These are phyloP conservation scores for Boletus eberwhitei DNA, from an alignment of 768 basidiomycete species.

Conservation along the genomic window DNA sequence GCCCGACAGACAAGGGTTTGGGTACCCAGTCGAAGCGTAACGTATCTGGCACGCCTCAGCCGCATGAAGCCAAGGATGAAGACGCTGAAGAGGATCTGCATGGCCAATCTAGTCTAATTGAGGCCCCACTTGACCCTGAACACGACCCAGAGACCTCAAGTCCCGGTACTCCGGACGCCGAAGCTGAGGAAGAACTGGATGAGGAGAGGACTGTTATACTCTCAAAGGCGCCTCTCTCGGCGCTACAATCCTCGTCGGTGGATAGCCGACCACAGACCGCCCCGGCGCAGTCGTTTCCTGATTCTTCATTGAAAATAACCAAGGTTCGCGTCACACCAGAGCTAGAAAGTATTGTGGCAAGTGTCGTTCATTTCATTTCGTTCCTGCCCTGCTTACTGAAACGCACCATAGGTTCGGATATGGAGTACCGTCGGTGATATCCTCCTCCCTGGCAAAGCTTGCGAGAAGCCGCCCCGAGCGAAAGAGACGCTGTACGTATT, in stretches of 20 bases:
- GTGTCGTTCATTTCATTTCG: conserved; percentile 21
- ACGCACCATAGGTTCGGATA: conserved; percentile 52
- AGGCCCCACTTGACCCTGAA: conserved; percentile 8
- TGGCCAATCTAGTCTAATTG: conserved; percentile 15
- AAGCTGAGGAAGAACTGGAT: conserved; percentile 15
- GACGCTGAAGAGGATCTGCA: conserved; percentile 1
- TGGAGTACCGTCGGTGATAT: conserved; percentile 65
- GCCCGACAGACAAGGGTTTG: conserved; percentile 5
- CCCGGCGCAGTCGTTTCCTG: conserved; percentile 5
- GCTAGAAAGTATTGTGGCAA: conserved; percentile 61
- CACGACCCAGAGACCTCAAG: background rate
- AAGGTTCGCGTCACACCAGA: conserved; percentile 57
- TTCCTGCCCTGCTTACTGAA: background rate
- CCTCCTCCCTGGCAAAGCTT: conserved; percentile 51
- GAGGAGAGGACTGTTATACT: conserved; percentile 34
- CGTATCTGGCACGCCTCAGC: conserved; percentile 5
- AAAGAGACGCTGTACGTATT: conserved; percentile 60
- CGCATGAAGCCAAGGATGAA: background rate
- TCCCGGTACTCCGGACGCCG: background rate
- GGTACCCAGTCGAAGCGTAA: background rate
- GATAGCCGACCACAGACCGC: conserved; percentile 4
- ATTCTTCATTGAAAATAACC: conserved; percentile 22
- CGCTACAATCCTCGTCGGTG: background rate
- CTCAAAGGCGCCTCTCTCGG: conserved; percentile 10
- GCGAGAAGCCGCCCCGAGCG: conserved; percentile 44